Percentiles rank a stretch among this genome's conserved stretches.
Evolutionary conservation across 2,329 filamentous ascomycete species (phyloP).

Genomic region (Tolypocladium tundrense): DNA sequence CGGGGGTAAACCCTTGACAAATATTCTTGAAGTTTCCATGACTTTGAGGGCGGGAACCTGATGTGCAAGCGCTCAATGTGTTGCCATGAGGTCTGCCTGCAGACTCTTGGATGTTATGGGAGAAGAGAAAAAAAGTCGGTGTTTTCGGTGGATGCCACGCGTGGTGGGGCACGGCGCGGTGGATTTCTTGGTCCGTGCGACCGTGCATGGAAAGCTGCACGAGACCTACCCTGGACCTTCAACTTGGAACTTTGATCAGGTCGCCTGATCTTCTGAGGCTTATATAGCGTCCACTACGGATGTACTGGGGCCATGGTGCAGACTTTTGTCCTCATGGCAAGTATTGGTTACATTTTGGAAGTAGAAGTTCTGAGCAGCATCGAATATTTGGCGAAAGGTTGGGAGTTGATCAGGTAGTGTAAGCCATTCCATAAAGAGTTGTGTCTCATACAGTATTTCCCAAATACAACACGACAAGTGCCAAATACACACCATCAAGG

Average conservation of each 20-base stretch:
- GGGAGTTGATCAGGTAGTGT: too few species aligned
- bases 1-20: slow-evolving; percentile 78
- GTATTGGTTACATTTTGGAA: background rate
- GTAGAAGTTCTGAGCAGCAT: too few species aligned
- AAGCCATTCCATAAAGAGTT: too few species aligned
- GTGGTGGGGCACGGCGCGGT: background rate
- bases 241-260: background rate
- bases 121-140: slow-evolving; percentile 17
- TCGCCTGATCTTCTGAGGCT: background rate
- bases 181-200: background rate
- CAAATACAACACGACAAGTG: too few species aligned
- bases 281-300: too few species aligned
- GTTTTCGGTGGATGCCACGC: background rate
- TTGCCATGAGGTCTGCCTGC: slow-evolving; percentile 4
- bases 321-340: too few species aligned
- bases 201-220: too few species aligned
- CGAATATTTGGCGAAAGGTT: too few species aligned
- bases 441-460: too few species aligned
- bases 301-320: too few species aligned
- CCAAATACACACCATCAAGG: too few species aligned
- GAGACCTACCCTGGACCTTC: background rate
- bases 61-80: background rate
- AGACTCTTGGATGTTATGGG: slow-evolving; percentile 1
- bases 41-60: slow-evolving; percentile 10
- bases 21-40: slow-evolving; percentile 56